These are phyloP conservation scores for Heliocybe sulcata DNA, from an alignment of 1,284 basidiomycete genomes.

Conservation along the genomic window DNA sequence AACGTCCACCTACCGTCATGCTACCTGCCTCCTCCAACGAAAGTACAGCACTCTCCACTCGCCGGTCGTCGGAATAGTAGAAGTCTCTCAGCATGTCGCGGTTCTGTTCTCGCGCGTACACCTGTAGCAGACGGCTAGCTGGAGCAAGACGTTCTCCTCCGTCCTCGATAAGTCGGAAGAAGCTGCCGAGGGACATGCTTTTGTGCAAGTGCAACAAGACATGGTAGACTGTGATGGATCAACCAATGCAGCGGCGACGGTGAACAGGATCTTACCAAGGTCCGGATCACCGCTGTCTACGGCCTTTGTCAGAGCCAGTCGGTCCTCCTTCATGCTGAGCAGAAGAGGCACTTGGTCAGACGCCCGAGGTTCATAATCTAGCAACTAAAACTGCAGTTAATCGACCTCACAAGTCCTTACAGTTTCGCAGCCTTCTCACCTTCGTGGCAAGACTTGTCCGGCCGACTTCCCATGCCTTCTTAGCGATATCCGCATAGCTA, in stretches of 20 bases:
- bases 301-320: slow-evolving; percentile 82
- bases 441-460: slow-evolving; percentile 82
- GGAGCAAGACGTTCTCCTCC: slow-evolving; percentile 68
- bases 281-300: slow-evolving; percentile 95
- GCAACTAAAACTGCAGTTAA: slow-evolving; percentile 44
- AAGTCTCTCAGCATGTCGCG: slow-evolving; percentile 91
- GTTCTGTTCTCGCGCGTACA: slow-evolving; percentile 88
- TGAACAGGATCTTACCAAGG: slow-evolving; percentile 52
- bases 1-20: slow-evolving; percentile 39
- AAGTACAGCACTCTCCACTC: slow-evolving; percentile 86
- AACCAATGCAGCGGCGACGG: neutral
- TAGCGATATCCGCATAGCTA: slow-evolving; percentile 93
- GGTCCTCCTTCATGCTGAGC: slow-evolving; percentile 92
- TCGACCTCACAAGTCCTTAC: neutral
- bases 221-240: slow-evolving; percentile 64
- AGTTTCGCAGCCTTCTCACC: slow-evolving; percentile 33
- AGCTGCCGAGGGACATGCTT: slow-evolving; percentile 81
- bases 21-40: slow-evolving; percentile 76
- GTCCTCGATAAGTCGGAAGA: slow-evolving; percentile 93
- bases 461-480: slow-evolving; percentile 90
- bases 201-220: slow-evolving; percentile 84
- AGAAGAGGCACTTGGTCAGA: slow-evolving; percentile 93
- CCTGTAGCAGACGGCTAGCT: slow-evolving; percentile 74
- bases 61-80: slow-evolving; percentile 96
- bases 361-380: slow-evolving; percentile 86